These are phyloP conservation scores for Aspergillus caelatus DNA, from an alignment of 2,329 filamentous ascomycete genomes.

Conservation along the genomic window DNA sequence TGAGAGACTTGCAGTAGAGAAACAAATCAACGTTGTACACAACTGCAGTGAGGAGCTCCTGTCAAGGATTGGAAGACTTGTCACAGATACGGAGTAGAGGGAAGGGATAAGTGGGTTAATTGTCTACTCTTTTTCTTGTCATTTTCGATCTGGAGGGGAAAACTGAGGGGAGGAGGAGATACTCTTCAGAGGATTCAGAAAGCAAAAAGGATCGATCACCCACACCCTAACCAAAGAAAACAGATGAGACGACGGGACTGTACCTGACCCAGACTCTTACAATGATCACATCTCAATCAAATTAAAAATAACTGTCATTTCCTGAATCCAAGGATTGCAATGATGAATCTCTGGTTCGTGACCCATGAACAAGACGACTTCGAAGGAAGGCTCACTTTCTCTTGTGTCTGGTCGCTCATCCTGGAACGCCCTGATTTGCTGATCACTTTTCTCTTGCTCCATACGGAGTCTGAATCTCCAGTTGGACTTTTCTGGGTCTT, in stretches of 20 bases:
- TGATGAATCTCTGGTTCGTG: neutral
- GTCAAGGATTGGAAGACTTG: neutral
- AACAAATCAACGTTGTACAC: slow-evolving; percentile 26
- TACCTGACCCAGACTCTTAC: neutral
- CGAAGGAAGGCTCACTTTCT: neutral
- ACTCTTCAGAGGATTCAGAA: neutral
- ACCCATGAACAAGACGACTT: neutral
- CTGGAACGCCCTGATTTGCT: slow-evolving; percentile 15
- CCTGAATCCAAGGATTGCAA: neutral
- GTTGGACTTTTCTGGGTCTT: slow-evolving; percentile 15
- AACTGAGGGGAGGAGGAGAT: neutral
- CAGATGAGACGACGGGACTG: neutral
- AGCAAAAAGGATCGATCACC: neutral
- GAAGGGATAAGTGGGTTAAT: neutral
- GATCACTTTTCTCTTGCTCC: slow-evolving; percentile 21
- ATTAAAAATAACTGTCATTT: slow-evolving; percentile 1
- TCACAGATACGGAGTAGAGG: neutral
- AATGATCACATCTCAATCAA: neutral
- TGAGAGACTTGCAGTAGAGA: slow-evolving; percentile 17
- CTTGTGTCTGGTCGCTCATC: neutral
- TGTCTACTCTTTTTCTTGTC: neutral
- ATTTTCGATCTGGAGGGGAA: slow-evolving; percentile 2
- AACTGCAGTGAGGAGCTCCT: slow-evolving; percentile 16
- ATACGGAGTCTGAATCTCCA: slow-evolving; percentile 14
- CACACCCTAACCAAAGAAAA: neutral